These are phyloP conservation scores for Scenedesmus sp. DNA, from an alignment of 163 green algal genomes.

Conservation along the genomic window DNA sequence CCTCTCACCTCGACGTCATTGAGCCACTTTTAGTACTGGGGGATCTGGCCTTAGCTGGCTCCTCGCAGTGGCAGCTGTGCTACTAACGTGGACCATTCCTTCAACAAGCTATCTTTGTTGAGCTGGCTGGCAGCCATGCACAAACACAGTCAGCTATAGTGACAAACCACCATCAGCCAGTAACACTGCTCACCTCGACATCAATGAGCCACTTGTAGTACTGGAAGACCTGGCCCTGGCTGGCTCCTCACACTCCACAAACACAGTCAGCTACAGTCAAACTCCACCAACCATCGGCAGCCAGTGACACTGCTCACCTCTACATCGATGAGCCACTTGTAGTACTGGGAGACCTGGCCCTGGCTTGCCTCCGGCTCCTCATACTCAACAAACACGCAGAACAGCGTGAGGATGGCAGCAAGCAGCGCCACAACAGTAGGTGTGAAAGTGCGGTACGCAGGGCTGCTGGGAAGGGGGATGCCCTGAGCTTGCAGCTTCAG, in stretches of 20 bases:
- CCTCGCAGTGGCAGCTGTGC: not conserved
- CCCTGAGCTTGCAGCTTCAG: constrained; percentile 10
- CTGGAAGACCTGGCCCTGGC: constrained; percentile 9
- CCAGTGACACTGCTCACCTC: not conserved
- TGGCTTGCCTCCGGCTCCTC: constrained; percentile 23
- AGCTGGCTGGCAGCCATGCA: not conserved
- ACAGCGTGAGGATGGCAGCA: constrained; percentile 40
- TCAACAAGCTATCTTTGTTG: no score
- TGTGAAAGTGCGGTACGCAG: constrained; percentile 35
- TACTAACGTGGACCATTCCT: no score
- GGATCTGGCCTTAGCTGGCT: constrained; percentile 1
- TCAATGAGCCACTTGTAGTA: constrained; percentile 55
- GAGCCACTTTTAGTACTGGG: constrained; percentile 53
- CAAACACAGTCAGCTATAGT: constrained; percentile 8
- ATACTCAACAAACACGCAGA: constrained; percentile 44
- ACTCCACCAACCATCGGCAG: no score
- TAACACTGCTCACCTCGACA: constrained; percentile 2
- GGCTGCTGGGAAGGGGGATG: not conserved
- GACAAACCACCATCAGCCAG: no score
- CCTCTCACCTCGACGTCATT: constrained; percentile 22
- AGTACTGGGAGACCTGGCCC: constrained; percentile 35
- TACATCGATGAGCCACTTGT: constrained; percentile 53
- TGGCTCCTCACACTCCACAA: constrained; percentile 46
- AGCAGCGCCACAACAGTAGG: constrained; percentile 4
- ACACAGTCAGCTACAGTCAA: not conserved